These are phyloP conservation scores for Suzukiozyma palmioleophila DNA, from an alignment of 1,139 yeast genomes.

Conservation along the genomic window DNA sequence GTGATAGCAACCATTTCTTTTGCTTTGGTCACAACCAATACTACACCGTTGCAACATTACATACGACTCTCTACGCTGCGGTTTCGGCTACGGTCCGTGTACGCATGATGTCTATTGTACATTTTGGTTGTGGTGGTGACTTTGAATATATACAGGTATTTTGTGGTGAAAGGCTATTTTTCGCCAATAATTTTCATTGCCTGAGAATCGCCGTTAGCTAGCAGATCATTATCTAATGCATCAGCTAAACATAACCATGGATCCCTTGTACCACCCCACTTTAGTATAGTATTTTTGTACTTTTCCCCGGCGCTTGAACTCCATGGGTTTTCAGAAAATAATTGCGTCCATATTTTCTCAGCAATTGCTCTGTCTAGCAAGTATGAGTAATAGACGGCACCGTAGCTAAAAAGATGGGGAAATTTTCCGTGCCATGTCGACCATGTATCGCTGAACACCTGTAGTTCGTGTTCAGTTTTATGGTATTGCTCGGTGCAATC, in stretches of 20 bases:
- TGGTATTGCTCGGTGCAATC: constrained; percentile 63
- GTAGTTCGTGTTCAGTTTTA: constrained; percentile 51
- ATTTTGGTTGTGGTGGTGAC: too few species aligned
- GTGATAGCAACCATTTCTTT: too few species aligned
- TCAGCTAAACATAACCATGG: constrained; percentile 88
- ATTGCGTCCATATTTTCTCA: constrained; percentile 71
- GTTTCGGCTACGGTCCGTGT: too few species aligned
- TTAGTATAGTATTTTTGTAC: constrained; percentile 64
- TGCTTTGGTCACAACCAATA: too few species aligned
- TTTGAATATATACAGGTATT: not conserved
- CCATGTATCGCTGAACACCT: constrained; percentile 55
- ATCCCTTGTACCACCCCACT: constrained; percentile 92
- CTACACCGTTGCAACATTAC: too few species aligned
- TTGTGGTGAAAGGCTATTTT: not conserved
- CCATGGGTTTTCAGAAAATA: constrained; percentile 69
- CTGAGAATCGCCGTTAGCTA: constrained; percentile 61
- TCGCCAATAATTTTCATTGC: constrained; percentile 68
- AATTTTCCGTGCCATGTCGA: constrained; percentile 93
- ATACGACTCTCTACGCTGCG: too few species aligned
- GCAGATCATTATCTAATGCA: constrained; percentile 59
- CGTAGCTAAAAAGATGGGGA: constrained; percentile 91
- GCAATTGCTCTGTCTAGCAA: constrained; percentile 92
- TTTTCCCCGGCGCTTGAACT: constrained; percentile 68
- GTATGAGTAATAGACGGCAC: constrained; percentile 91
- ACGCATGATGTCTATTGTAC: too few species aligned